phyloP scores from a whole-genome alignment of 1,284 basidiomycete genomes.

The Ustilago lituana region DNA sequence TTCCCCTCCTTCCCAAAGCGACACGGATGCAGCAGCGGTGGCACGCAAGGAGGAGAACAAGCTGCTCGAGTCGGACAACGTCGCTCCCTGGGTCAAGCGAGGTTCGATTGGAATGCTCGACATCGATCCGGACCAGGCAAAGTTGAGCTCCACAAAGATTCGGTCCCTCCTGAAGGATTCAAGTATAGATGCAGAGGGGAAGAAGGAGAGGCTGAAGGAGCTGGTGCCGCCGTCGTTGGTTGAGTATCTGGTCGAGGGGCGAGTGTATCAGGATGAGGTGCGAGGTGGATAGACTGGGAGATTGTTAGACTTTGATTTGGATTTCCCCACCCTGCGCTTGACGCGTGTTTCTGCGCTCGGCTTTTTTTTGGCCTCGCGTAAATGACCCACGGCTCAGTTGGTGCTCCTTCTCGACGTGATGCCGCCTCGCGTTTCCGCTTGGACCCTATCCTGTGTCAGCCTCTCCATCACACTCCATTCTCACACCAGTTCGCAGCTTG shows the following conservation, averaged over 20 bases:
- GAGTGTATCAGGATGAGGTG: conserved; percentile 28
- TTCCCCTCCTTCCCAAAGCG: background rate
- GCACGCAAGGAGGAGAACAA: conserved; percentile 32
- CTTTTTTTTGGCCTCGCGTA: too few species aligned
- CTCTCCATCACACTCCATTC: conserved; percentile 4
- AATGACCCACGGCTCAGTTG: conserved; percentile 10
- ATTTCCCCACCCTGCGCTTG: too few species aligned
- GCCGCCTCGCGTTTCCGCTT: too few species aligned
- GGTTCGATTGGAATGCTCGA: conserved; percentile 45
- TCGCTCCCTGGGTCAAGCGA: conserved; percentile 36
- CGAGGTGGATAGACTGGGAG: background rate
- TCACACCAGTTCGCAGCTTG: too few species aligned
- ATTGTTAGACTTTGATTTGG: conserved; percentile 13
- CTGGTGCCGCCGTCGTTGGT: conserved; percentile 49
- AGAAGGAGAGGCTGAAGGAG: conserved; percentile 5
- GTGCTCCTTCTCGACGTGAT: too few species aligned
- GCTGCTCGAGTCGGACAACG: conserved; percentile 25
- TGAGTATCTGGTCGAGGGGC: conserved; percentile 41
- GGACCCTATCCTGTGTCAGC: conserved; percentile 6
- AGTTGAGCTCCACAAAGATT: conserved; percentile 53
- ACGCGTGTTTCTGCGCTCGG: too few species aligned
- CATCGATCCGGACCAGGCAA: conserved; percentile 30
- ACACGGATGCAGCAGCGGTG: background rate
- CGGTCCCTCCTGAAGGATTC: conserved; percentile 21
- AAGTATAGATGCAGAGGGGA: conserved; percentile 1